Conservation (phyloP, 495 filamentous ascomycete genomes). For the Terfezia boudieri region DNA sequence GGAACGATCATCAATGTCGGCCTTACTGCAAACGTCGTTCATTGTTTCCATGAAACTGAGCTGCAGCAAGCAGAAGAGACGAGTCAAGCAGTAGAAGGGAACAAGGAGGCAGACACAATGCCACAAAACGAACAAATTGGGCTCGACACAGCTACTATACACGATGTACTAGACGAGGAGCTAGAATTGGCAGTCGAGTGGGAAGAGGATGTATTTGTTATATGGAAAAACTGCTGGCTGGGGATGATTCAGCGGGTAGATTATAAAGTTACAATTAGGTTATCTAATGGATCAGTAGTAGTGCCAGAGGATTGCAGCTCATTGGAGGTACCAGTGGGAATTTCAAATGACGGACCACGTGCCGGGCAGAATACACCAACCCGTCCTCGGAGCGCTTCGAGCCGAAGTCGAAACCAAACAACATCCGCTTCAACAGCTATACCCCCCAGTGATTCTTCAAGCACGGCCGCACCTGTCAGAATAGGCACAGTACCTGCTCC, state of each 20-base stretch:
- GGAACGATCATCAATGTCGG: constrained; percentile 22
- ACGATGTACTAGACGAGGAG: constrained; percentile 13
- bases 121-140: neutral
- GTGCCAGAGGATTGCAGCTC: constrained; percentile 18
- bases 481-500: constrained; percentile 7
- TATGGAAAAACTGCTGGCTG: constrained; percentile 22
- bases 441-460: neutral
- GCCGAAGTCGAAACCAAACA: neutral
- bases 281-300: constrained; percentile 21
- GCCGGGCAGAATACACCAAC: constrained; percentile 1
- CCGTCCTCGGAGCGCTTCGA: neutral
- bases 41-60: constrained; percentile 11
- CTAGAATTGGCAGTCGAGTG: constrained; percentile 16
- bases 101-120: constrained; percentile 11
- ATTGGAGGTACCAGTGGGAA: constrained; percentile 19
- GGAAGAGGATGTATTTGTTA: constrained; percentile 20
- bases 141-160: constrained; percentile 1
- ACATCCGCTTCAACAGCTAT: neutral
- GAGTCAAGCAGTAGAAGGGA: constrained; percentile 8
- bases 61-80: neutral
- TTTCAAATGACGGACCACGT: constrained; percentile 6
- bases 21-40: constrained; percentile 21
- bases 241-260: constrained; percentile 18
- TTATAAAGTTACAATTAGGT: constrained; percentile 19
- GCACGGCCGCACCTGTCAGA: neutral